Evolutionary conservation across 176 grass and related monocot species (phyloP).

Genomic region (Chloris gayana): DNA sequence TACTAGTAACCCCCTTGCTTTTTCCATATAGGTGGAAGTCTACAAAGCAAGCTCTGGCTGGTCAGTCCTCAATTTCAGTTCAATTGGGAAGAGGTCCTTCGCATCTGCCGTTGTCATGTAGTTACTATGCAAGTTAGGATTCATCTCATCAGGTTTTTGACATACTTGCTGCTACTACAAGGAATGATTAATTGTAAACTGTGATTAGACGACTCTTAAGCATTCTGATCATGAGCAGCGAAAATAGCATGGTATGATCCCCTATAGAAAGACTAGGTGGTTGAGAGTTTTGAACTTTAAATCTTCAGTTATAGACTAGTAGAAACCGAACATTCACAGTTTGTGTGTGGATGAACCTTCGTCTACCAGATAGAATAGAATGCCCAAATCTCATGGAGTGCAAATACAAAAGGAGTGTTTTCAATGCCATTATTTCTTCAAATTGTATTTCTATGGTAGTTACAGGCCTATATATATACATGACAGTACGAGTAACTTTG

Average conservation of each 20-base stretch:
- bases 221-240: constrained; percentile 18
- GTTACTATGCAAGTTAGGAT: constrained; percentile 15
- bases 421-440: background rate
- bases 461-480: background rate
- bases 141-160: constrained; percentile 14
- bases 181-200: constrained; percentile 3
- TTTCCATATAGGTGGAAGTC: constrained; percentile 67
- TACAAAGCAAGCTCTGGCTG: constrained; percentile 59
- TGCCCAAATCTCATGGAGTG: background rate
- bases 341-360: background rate
- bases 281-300: background rate
- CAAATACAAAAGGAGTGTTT: constrained; percentile 13
- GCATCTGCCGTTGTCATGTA: constrained; percentile 60
- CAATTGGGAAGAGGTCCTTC: constrained; percentile 80
- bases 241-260: background rate
- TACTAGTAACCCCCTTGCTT: constrained; percentile 8
- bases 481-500: background rate
- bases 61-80: constrained; percentile 42
- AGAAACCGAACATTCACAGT: background rate
- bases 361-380: background rate
- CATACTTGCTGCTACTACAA: background rate
- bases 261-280: background rate
- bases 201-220: constrained; percentile 19
- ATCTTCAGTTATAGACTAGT: background rate
- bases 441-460: background rate